Evolutionary conservation across 306 rosid genomes (phyloP).

Genomic region (Geum urbanum): DNA sequence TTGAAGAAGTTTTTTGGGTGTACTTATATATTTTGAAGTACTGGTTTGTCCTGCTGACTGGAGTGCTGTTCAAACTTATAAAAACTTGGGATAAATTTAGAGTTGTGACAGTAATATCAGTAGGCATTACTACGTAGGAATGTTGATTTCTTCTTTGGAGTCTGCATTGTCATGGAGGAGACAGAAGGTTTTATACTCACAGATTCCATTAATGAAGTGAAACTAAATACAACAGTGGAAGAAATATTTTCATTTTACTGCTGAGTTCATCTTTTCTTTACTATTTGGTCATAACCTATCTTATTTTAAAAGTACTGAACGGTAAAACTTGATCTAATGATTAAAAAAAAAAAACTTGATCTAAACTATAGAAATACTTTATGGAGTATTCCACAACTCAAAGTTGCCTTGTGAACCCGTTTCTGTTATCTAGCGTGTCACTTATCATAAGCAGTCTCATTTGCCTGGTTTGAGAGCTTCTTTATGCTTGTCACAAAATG

Average conservation of each 20-base stretch:
- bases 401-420: not conserved
- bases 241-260: not conserved
- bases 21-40: not conserved
- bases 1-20: not conserved
- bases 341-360: not conserved
- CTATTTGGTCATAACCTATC: not conserved
- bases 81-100: not conserved
- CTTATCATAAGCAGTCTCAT: not conserved
- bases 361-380: not conserved
- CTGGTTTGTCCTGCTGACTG: not conserved
- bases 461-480: not conserved
- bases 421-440: not conserved
- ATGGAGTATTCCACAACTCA: too few species aligned
- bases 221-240: not conserved
- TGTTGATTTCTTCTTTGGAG: not conserved
- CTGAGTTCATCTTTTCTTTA: not conserved
- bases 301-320: not conserved
- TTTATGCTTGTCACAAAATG: conserved; percentile 2
- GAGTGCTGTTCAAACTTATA: not conserved
- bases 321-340: not conserved
- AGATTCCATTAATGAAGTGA: not conserved
- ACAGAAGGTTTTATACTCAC: not conserved
- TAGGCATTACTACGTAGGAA: not conserved
- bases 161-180: not conserved
- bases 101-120: not conserved